phyloP scores from a whole-genome alignment of 257 asterid genomes.

The Eucommia ulmoides region DNA sequence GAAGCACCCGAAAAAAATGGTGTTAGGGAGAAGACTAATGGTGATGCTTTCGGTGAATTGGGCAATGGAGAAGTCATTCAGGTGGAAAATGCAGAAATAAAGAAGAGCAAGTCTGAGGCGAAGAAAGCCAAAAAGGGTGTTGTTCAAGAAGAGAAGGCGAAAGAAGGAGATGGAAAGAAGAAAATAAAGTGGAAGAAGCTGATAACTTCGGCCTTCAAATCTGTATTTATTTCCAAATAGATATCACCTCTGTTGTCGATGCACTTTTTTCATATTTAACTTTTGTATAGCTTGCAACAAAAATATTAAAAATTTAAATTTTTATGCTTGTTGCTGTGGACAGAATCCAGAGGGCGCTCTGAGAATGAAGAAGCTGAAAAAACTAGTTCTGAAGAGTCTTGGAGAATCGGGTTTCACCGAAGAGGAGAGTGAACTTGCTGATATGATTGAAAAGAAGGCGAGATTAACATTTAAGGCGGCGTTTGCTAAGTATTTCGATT shows the following conservation, averaged over 20 bases:
- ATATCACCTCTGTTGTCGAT: not conserved
- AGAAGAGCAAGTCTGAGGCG: constrained; percentile 15
- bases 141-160: constrained; percentile 14
- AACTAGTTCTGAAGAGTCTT: constrained; percentile 39
- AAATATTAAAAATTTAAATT: too few relatives aligned
- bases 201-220: constrained; percentile 56
- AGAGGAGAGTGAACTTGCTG: constrained; percentile 30
- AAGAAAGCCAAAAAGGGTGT: constrained; percentile 42
- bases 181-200: constrained; percentile 82
- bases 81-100: constrained; percentile 18
- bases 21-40: constrained; percentile 17
- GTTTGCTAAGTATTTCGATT: not conserved
- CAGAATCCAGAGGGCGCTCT: constrained; percentile 55
- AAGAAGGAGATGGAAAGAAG: constrained; percentile 24
- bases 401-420: constrained; percentile 42
- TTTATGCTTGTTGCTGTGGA: constrained; percentile 11
- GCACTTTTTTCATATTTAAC: not conserved
- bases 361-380: constrained; percentile 56
- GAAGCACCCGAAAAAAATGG: constrained; percentile 37
- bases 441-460: constrained; percentile 52
- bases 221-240: constrained; percentile 28
- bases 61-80: constrained; percentile 39
- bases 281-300: not conserved
- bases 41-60: constrained; percentile 17
- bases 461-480: constrained; percentile 9